These are phyloP conservation scores for Micractinium sp. DNA, from an alignment of 139 green algal genomes.

Conservation along the genomic window DNA sequence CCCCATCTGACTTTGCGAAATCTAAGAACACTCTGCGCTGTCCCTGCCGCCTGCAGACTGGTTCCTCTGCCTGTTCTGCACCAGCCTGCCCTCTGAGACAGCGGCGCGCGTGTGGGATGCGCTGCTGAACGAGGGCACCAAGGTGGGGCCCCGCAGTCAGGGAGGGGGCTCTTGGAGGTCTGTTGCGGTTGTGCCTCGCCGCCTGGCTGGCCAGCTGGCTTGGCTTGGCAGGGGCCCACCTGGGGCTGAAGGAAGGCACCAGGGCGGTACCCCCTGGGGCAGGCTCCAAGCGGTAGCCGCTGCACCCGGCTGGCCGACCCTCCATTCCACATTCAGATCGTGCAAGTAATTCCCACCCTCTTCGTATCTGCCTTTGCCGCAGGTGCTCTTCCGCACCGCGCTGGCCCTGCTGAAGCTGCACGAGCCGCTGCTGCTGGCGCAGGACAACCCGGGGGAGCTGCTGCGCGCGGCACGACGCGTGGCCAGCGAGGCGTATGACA, in stretches of 20 bases:
- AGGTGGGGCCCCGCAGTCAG: constrained; percentile 38
- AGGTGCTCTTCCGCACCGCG: constrained; percentile 80
- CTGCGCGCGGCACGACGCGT: constrained; percentile 59
- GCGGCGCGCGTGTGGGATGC: constrained; percentile 71
- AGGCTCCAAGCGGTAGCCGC: too few species aligned
- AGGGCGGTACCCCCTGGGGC: not conserved
- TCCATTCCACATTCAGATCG: too few species aligned
- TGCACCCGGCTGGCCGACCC: too few species aligned
- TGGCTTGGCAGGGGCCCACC: too few species aligned
- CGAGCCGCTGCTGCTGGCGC: constrained; percentile 64
- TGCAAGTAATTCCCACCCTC: not conserved
- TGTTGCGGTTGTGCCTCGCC: not conserved
- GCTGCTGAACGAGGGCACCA: constrained; percentile 76
- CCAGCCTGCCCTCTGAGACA: constrained; percentile 66
- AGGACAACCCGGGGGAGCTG: constrained; percentile 73
- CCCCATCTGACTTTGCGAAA: not conserved
- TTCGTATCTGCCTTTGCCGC: not conserved
- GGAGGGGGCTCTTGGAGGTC: not conserved
- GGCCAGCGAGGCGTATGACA: constrained; percentile 62
- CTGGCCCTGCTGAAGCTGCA: constrained; percentile 82
- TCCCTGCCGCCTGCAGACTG: constrained; percentile 60
- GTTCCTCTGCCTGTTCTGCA: constrained; percentile 86
- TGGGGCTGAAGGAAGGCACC: not conserved
- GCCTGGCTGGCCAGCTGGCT: not conserved
- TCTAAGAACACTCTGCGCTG: not conserved